Percentiles rank a stretch among this genome's conserved stretches.
Conservation (phyloP, 192 early-diverging fungal genomes). For the Mortierella antarctica region DNA sequence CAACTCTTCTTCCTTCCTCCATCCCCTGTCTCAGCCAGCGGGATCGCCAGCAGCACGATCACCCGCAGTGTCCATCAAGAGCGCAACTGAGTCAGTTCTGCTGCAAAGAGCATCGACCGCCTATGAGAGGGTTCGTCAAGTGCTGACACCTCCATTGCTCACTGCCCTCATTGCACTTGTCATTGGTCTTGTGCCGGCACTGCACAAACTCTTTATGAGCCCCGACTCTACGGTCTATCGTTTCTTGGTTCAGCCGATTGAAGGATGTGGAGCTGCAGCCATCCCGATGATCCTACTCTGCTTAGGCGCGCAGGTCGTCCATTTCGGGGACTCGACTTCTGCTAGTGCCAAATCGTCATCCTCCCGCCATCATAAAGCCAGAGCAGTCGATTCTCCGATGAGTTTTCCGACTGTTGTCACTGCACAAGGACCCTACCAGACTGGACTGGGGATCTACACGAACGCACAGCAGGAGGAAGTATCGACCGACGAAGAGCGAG, state of each 20-base stretch:
- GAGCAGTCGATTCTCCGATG: too few species aligned
- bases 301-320: conserved; percentile 76
- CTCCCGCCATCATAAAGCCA: neutral
- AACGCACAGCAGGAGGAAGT: neutral
- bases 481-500: conserved; percentile 20
- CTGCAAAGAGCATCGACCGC: conserved; percentile 15
- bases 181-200: conserved; percentile 73
- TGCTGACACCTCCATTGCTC: conserved; percentile 78
- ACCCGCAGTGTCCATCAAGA: conserved; percentile 14
- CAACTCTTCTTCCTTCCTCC: conserved; percentile 5
- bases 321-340: conserved; percentile 18
- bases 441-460: conserved; percentile 28
- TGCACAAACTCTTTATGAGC: conserved; percentile 75
- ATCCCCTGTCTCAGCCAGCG: conserved; percentile 9
- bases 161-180: conserved; percentile 74
- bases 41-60: neutral
- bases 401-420: too few species aligned
- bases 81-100: conserved; percentile 11
- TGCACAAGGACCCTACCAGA: neutral
- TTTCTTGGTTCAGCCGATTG: conserved; percentile 72
- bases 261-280: conserved; percentile 81
- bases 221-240: conserved; percentile 65
- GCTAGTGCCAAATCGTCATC: neutral
- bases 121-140: conserved; percentile 35
- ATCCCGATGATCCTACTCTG: conserved; percentile 84